These are phyloP conservation scores for Fusarium cyanostomum DNA, from an alignment of 2,329 filamentous ascomycete species.

Conservation along the genomic window DNA sequence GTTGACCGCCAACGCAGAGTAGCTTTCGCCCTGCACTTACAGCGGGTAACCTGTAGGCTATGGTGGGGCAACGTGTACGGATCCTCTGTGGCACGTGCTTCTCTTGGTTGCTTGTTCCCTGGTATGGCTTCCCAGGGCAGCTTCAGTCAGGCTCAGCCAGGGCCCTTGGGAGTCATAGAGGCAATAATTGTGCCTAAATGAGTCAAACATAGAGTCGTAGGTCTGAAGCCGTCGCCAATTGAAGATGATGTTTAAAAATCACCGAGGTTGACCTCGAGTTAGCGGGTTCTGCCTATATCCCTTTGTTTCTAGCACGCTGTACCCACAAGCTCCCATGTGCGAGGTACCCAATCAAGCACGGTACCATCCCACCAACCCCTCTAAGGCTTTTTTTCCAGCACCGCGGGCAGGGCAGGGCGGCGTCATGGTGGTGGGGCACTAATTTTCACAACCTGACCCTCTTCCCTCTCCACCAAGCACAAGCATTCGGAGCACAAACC, in stretches of 20 bases:
- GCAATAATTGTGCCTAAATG: neutral
- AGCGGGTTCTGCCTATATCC: constrained; percentile 14
- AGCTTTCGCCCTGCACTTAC: constrained; percentile 9
- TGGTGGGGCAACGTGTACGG: neutral
- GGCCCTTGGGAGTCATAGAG: neutral
- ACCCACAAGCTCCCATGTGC: constrained; percentile 3
- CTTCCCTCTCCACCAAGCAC: constrained; percentile 40
- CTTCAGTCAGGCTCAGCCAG: constrained; percentile 12
- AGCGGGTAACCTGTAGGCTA: neutral
- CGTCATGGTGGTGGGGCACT: constrained; percentile 53
- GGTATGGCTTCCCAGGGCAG: constrained; percentile 17
- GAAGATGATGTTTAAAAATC: neutral
- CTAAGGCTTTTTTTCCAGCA: constrained; percentile 30
- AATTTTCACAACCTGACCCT: constrained; percentile 51
- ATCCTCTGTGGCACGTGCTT: constrained; percentile 33
- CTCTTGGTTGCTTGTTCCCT: constrained; percentile 11
- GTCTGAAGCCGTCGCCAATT: neutral
- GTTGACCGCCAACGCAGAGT: constrained; percentile 24
- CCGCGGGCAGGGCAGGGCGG: constrained; percentile 20
- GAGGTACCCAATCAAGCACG: neutral
- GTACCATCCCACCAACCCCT: constrained; percentile 35
- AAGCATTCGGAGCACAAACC: constrained; percentile 36
- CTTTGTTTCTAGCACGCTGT: neutral
- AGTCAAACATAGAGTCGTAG: neutral
- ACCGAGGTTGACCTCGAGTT: neutral